Percentiles rank a stretch among this genome's conserved stretches.
These are phyloP conservation scores for Lyophyllum atratum DNA, from an alignment of 768 basidiomycete species.

Conservation along the genomic window DNA sequence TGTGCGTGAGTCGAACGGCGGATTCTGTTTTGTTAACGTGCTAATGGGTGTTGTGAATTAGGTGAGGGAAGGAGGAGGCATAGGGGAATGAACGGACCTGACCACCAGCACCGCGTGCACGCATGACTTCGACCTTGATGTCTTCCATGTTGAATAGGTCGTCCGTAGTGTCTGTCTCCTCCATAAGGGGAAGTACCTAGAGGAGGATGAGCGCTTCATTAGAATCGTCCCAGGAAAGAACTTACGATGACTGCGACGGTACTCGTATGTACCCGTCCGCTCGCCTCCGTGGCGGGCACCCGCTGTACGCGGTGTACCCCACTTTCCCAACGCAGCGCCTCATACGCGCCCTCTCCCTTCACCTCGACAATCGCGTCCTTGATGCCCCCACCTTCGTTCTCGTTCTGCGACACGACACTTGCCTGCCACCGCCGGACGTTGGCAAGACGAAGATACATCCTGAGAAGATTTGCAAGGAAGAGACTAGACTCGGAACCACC, in stretches of 20 bases:
- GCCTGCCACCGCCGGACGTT: constrained; percentile 63
- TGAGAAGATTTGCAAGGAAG: constrained; percentile 74
- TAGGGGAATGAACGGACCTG: constrained; percentile 54
- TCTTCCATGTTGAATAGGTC: constrained; percentile 82
- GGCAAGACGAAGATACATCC: constrained; percentile 79
- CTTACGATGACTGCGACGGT: constrained; percentile 85
- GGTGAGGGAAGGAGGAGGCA: constrained; percentile 1
- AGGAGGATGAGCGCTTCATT: neutral
- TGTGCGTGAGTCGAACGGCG: constrained; percentile 90
- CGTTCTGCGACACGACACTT: constrained; percentile 57
- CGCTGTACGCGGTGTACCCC: constrained; percentile 96
- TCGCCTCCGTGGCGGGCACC: constrained; percentile 87
- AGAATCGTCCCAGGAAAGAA: constrained; percentile 13
- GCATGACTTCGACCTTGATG: constrained; percentile 91
- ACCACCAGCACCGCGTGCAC: constrained; percentile 94
- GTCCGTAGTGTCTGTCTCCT: constrained; percentile 65
- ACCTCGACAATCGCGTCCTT: constrained; percentile 83
- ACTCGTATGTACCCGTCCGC: constrained; percentile 89
- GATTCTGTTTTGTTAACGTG: constrained; percentile 99
- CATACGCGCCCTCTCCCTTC: constrained; percentile 77
- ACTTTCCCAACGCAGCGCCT: constrained; percentile 83
- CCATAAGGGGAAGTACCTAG: constrained; percentile 80
- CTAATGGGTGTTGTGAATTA: constrained; percentile 34
- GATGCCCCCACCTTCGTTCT: constrained; percentile 62
- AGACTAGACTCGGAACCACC: constrained; percentile 89